Conservation (phyloP, 305 asterid species). For the Caryopteris hybrid region DNA sequence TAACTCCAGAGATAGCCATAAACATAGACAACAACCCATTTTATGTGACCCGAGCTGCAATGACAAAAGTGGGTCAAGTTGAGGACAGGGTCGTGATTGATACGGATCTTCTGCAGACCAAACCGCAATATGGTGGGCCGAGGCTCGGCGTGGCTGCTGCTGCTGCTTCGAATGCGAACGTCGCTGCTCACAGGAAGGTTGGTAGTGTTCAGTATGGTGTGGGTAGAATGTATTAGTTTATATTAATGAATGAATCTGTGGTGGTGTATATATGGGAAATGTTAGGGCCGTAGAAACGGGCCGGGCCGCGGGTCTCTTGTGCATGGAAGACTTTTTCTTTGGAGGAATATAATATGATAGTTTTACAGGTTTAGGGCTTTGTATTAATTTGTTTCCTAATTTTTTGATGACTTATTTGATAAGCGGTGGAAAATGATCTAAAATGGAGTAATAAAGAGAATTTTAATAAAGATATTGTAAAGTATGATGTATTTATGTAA, state of each 20-base stretch:
- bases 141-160: conserved; percentile 40
- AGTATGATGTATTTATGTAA: too few species aligned
- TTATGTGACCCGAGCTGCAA: conserved; percentile 41
- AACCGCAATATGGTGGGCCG: conserved; percentile 57
- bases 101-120: conserved; percentile 53
- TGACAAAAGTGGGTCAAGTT: conserved; percentile 28
- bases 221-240: conserved; percentile 56
- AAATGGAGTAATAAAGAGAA: too few species aligned
- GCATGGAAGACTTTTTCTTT: background rate
- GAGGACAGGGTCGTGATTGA: conserved; percentile 52
- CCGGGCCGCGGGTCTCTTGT: background rate
- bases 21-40: conserved; percentile 56
- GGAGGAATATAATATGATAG: background rate
- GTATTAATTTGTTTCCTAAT: too few species aligned
- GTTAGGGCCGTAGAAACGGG: background rate
- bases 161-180: conserved; percentile 24
- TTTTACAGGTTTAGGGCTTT: too few species aligned
- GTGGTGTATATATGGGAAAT: background rate
- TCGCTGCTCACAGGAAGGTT: conserved; percentile 46
- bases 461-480: too few species aligned
- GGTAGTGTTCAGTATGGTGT: conserved; percentile 55
- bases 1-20: conserved; percentile 59
- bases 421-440: too few species aligned
- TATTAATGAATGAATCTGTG: background rate
- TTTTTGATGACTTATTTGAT: too few species aligned